phyloP scores from a whole-genome alignment of 495 filamentous ascomycete genomes.

The Xylaria grammica region DNA sequence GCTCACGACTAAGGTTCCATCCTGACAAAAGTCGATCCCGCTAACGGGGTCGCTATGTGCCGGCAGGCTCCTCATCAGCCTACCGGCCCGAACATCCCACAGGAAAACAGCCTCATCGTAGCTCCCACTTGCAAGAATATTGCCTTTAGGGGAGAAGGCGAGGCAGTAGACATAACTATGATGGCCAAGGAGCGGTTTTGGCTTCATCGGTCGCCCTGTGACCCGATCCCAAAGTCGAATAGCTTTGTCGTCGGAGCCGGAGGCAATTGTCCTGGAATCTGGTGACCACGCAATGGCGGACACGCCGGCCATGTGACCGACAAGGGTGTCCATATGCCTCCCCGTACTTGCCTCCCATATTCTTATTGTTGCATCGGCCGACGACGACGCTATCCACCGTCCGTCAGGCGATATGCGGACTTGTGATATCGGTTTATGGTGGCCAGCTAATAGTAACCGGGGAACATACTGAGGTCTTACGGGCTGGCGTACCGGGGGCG shows the following conservation, averaged over 20 bases:
- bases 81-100: constrained; percentile 89
- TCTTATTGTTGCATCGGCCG: constrained; percentile 86
- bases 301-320: constrained; percentile 91
- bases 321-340: constrained; percentile 80
- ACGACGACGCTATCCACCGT: constrained; percentile 85
- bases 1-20: constrained; percentile 88
- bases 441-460: constrained; percentile 64
- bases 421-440: constrained; percentile 77
- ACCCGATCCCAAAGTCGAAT: constrained; percentile 90
- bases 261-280: constrained; percentile 82
- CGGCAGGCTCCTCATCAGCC: constrained; percentile 85
- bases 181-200: constrained; percentile 76
- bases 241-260: constrained; percentile 93
- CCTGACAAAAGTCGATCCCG: constrained; percentile 89
- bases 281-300: constrained; percentile 91
- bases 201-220: constrained; percentile 69
- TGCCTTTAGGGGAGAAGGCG: constrained; percentile 94
- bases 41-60: constrained; percentile 94
- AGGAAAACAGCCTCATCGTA: constrained; percentile 97
- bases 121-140: constrained; percentile 90
- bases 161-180: constrained; percentile 95
- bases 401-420: constrained; percentile 92
- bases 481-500: constrained; percentile 28
- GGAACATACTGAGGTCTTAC: constrained; percentile 44
- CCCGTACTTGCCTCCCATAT: constrained; percentile 87